Percentiles rank a stretch among this genome's conserved stretches.
These are phyloP conservation scores for Myotisia sp. DNA, from an alignment of 2,329 filamentous ascomycete genomes.

Conservation along the genomic window DNA sequence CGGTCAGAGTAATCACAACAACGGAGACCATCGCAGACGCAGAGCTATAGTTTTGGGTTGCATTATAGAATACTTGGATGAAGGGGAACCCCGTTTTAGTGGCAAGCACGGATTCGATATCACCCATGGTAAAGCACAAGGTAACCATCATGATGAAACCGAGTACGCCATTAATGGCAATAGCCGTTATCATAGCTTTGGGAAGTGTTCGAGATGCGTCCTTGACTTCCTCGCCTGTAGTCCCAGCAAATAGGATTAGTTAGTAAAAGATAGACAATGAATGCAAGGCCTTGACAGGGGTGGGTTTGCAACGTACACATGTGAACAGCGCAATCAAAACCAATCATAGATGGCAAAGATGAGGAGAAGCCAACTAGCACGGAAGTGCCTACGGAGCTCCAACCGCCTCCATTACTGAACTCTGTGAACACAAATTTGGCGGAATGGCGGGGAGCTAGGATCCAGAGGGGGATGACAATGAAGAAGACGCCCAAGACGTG, in stretches of 20 bases:
- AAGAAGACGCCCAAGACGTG: slow-evolving; percentile 22
- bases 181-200: slow-evolving; percentile 21
- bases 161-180: slow-evolving; percentile 23
- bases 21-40: slow-evolving; percentile 19
- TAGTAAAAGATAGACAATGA: background rate
- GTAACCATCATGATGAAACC: slow-evolving; percentile 25
- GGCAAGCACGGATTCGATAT: slow-evolving; percentile 19
- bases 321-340: slow-evolving; percentile 15
- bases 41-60: slow-evolving; percentile 27
- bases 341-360: slow-evolving; percentile 13
- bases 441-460: slow-evolving; percentile 15
- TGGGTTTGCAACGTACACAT: slow-evolving; percentile 6
- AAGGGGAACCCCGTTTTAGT: slow-evolving; percentile 24
- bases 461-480: slow-evolving; percentile 21
- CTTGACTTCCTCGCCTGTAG: slow-evolving; percentile 24
- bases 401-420: slow-evolving; percentile 17
- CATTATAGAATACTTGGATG: slow-evolving; percentile 32
- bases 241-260: slow-evolving; percentile 14
- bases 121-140: slow-evolving; percentile 22
- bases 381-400: slow-evolving; percentile 16
- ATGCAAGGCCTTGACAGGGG: background rate
- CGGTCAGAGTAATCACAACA: slow-evolving; percentile 20
- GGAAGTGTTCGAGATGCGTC: slow-evolving; percentile 25
- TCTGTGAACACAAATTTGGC: slow-evolving; percentile 16
- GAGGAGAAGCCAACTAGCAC: slow-evolving; percentile 16